These are phyloP conservation scores for Colletotrichum lupini DNA, from an alignment of 2,329 filamentous ascomycete genomes.

Conservation along the genomic window DNA sequence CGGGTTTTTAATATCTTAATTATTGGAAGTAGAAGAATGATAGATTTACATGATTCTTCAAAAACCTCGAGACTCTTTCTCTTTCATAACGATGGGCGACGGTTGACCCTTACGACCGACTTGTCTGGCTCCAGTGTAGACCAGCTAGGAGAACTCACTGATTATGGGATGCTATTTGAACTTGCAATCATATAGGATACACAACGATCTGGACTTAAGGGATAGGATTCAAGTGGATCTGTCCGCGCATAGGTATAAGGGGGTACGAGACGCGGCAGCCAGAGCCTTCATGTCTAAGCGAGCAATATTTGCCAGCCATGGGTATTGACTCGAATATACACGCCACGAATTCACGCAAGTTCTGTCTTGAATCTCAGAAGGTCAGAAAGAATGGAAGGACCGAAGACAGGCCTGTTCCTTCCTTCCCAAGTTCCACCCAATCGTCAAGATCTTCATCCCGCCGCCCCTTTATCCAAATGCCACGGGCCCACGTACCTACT, in stretches of 20 bases:
- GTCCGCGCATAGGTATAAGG: not conserved
- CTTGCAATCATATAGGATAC: too few relatives aligned
- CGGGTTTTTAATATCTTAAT: too few relatives aligned
- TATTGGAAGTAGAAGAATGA: too few relatives aligned
- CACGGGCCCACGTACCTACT: not conserved
- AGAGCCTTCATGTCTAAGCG: not conserved
- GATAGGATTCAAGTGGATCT: too few relatives aligned
- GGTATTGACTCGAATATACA: not conserved
- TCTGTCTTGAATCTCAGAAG: not conserved
- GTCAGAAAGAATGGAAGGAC: not conserved
- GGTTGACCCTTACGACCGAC: too few relatives aligned
- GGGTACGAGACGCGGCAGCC: not conserved
- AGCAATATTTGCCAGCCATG: not conserved
- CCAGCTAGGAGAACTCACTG: too few relatives aligned
- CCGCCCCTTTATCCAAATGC: not conserved
- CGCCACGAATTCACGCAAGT: not conserved
- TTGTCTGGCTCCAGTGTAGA: too few relatives aligned
- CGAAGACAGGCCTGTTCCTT: not conserved
- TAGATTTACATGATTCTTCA: too few relatives aligned
- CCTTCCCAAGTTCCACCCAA: not conserved
- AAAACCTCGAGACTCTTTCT: too few relatives aligned
- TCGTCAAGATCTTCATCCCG: not conserved
- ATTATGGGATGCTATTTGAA: too few relatives aligned
- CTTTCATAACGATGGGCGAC: too few relatives aligned
- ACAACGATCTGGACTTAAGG: too few relatives aligned